Base-by-base conservation (phyloP, 2,329 filamentous ascomycete genomes). In the Akanthomyces dipterigenus region DNA sequence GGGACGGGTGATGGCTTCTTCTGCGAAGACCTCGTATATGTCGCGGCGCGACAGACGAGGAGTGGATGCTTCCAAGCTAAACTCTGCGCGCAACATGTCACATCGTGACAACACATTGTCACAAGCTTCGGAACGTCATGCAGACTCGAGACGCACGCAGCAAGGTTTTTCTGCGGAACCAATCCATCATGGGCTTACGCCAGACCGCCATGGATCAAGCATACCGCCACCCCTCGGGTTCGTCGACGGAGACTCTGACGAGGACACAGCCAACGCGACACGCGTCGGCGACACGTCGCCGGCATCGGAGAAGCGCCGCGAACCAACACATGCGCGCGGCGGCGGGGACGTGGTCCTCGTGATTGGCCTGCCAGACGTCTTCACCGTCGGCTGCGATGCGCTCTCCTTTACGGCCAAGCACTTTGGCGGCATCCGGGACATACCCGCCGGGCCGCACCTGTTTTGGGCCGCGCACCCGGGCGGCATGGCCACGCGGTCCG, bases 391-490 rank as follows among this genome's bases (percentile, higher is more conserved):
- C 49, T 82, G 80, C 65, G 83, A 86, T 66, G 73, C 77, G 2
- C 69, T 80, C 50, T 78, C 79, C 2, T 77, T 83, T 64, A 79
- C 76, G 18, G 76, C 76, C 5, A 73, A 71, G 45, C 70, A 77
- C 24, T 82, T 86, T 65, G 72, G 73, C 8, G 85, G 85, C 22
- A 75, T 88, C 62, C 78, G 78, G 24, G 76, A 83, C 60, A 74
- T 88, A 28, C 82, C 83, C 0, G 68, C 75, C 0, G 85, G 85
- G 0, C 70, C 80, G 16, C 85, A 88, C 68, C 81, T 88, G 62
- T 74, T 87, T 62, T 88, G 84, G 83, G 78, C 81, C 31, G 76
- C 83, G 2, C 76, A 82, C 24, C 76, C 78, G 0, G 74, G 75
- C 2, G 74, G 75, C 20, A 73, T 77, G 20, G 81, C 82, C 2